Conservation (phyloP, 202 grass and related monocot genomes). For the Carex sylvatica region DNA sequence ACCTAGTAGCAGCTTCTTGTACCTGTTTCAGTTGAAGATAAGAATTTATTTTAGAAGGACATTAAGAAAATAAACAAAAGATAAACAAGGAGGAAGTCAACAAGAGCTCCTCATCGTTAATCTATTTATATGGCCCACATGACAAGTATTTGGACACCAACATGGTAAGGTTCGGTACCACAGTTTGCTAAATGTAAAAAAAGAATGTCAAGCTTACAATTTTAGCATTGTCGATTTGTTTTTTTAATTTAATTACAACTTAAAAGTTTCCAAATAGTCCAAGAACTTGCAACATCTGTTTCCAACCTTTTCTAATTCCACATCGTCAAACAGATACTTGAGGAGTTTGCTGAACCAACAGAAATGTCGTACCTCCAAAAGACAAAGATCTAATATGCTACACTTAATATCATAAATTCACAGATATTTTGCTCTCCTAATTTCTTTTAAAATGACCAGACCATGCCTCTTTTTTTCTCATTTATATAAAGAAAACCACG, state of each 20-base stretch:
- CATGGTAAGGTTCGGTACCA: not conserved
- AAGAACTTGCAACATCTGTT: not conserved
- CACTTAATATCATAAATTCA: not conserved
- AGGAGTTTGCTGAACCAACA: not conserved
- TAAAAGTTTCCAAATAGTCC: not conserved
- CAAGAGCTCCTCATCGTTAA: not conserved
- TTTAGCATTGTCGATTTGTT: not conserved
- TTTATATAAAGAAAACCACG: not conserved
- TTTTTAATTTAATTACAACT: not conserved
- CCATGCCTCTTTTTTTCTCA: not conserved
- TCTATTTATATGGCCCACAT: not conserved
- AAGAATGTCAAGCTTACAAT: not conserved
- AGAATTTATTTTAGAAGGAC: conserved; percentile 10
- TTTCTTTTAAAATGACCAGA: conserved; percentile 3
- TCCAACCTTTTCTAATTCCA: not conserved
- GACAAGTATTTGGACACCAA: not conserved
- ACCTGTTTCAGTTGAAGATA: conserved; percentile 45
- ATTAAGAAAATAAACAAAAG: not conserved
- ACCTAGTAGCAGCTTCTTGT: conserved; percentile 91
- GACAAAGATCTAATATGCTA: conserved; percentile 1
- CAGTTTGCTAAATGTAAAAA: not conserved
- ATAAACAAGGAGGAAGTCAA: conserved; percentile 1
- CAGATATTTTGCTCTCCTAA: not conserved
- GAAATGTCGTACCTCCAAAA: not conserved
- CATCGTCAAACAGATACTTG: not conserved